These are phyloP conservation scores for Lachnellula willkommii DNA, from an alignment of 2,329 filamentous ascomycete genomes.

Conservation along the genomic window DNA sequence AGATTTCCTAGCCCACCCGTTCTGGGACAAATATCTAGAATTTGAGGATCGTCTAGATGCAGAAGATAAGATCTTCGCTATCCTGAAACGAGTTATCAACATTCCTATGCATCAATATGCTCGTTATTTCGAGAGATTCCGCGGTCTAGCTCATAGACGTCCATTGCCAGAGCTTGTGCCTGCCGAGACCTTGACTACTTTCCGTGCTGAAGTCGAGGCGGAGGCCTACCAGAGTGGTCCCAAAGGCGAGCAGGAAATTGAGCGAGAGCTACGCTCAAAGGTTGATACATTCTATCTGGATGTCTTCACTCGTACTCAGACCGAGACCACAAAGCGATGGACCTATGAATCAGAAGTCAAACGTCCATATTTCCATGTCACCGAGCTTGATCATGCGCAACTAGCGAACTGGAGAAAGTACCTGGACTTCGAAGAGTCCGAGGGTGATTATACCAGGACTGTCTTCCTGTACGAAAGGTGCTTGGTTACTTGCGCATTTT, in stretches of 20 bases:
- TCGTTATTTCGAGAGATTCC: constrained; percentile 88
- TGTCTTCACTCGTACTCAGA: constrained; percentile 73
- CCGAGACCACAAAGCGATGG: constrained; percentile 89
- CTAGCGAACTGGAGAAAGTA: constrained; percentile 92
- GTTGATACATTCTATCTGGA: constrained; percentile 78
- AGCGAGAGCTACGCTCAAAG: constrained; percentile 73
- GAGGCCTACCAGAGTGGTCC: constrained; percentile 51
- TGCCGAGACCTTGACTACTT: constrained; percentile 59
- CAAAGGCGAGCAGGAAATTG: constrained; percentile 71
- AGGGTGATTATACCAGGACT: constrained; percentile 69
- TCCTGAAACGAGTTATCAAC: constrained; percentile 75
- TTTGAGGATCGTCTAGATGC: constrained; percentile 89
- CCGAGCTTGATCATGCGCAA: constrained; percentile 80
- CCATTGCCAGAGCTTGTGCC: constrained; percentile 70
- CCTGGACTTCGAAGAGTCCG: constrained; percentile 86
- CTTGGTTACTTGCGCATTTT: constrained; percentile 84
- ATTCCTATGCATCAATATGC: constrained; percentile 96
- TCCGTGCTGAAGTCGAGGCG: constrained; percentile 66
- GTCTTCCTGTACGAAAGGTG: constrained; percentile 91
- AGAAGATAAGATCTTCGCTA: constrained; percentile 76
- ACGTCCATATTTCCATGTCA: constrained; percentile 94
- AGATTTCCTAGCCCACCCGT: constrained; percentile 55
- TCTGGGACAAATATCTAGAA: constrained; percentile 99
- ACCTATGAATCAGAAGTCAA: constrained; percentile 93
- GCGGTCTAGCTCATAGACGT: constrained; percentile 65